Base-by-base conservation (phyloP, 1,284 basidiomycete genomes). In the Rhodotorula sp. region DNA sequence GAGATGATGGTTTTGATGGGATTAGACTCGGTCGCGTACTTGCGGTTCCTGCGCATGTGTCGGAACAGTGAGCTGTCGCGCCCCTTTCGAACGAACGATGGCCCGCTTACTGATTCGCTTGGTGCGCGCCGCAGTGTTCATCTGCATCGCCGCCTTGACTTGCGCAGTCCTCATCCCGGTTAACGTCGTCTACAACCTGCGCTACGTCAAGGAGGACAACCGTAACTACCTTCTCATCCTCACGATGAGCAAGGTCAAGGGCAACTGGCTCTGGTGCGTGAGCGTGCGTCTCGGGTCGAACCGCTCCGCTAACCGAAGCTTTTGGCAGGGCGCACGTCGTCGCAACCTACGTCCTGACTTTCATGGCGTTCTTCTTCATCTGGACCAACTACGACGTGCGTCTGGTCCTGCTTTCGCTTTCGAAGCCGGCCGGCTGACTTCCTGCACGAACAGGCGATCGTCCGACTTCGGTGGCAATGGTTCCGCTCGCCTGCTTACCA, bases 21-120 rank as follows among this genome's bases (percentile, higher is more conserved):
- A 24, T 86, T 97, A 29, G 96, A 99, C 79, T 95, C 94, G 0
- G 89, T 93, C 60, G 86, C 90, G 20, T 99, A 92, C 81, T 86
- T 99, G 27, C 89, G 94, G 30, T 97, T 99, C 80, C 85, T 90
- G 36, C 88, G 93, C 70, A 88, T 99, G 83, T 85, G 91, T 78
- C 88, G 93, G 34, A 87, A 86, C 83, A 82, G 76, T 77, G 48
- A 24, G 76, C 72, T 36, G n/a, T 17, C 29, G 32, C 20, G 7
- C 2, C 20, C 20, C 2, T 27, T 4, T 56, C 20, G 8, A 17
- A 48, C 32, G 7, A 46, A 15, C 22, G 9, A 2, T 15, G n/a
- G n/a, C 39, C 30, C 24, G 46, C 17, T 29, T 30, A 17, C 29
- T 36, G 19, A 29, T 29, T 27, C 48, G 19, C 29, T n/a, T 4